Percentiles rank a stretch among this genome's conserved stretches.
Conservation (phyloP, 257 asterid genomes). For the Gentiana macrophylla region DNA sequence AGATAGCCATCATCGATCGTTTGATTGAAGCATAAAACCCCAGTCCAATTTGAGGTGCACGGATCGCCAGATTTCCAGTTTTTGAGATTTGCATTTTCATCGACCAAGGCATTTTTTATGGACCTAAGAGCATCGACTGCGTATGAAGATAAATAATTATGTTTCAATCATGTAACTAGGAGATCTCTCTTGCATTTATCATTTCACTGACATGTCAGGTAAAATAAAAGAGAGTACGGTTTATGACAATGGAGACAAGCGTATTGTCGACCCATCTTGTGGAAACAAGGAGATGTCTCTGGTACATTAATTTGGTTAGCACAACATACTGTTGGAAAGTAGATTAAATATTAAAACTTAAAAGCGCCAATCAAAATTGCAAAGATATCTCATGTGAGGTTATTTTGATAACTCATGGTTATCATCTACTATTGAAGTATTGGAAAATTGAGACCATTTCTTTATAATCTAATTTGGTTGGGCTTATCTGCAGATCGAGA, state of each 20-base stretch:
- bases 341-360: neutral
- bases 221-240: neutral
- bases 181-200: neutral
- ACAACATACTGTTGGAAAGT: neutral
- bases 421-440: too few relatives aligned
- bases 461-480: too few relatives aligned
- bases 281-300: neutral
- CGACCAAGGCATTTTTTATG: slow-evolving; percentile 46
- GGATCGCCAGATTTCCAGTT: slow-evolving; percentile 84
- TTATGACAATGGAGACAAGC: neutral
- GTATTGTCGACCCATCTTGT: too few relatives aligned
- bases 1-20: slow-evolving; percentile 51
- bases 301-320: too few relatives aligned
- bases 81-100: slow-evolving; percentile 45
- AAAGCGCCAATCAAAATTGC: neutral
- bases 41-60: slow-evolving; percentile 73
- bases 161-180: neutral
- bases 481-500: too few relatives aligned
- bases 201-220: neutral
- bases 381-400: neutral
- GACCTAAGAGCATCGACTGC: slow-evolving; percentile 69
- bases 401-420: too few relatives aligned
- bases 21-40: slow-evolving; percentile 51
- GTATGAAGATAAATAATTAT: slow-evolving; percentile 5
- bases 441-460: too few relatives aligned